These are phyloP conservation scores for Fraxinus nigra DNA, from an alignment of 305 asterid species.

Conservation along the genomic window DNA sequence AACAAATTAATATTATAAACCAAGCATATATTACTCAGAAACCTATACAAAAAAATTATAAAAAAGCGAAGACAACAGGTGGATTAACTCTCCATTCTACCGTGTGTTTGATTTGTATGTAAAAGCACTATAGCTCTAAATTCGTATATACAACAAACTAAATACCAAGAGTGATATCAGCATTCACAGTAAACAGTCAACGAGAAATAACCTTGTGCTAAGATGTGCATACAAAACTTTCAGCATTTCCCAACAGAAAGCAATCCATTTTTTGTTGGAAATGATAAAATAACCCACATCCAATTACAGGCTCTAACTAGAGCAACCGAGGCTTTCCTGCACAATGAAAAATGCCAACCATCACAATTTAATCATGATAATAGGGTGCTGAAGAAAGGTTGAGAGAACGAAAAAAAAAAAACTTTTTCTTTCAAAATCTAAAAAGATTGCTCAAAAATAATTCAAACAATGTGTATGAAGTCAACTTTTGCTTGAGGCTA, in stretches of 20 bases:
- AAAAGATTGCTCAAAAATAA: neutral
- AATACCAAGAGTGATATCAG: neutral
- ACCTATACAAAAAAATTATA: neutral
- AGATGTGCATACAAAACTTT: neutral
- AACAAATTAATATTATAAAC: neutral
- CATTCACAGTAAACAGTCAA: neutral
- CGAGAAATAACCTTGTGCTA: constrained; percentile 3
- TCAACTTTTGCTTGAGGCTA: neutral
- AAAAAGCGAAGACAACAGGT: neutral
- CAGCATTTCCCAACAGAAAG: constrained; percentile 12
- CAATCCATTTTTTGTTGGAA: neutral
- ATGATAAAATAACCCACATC: neutral
- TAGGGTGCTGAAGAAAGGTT: neutral
- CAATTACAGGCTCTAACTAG: constrained; percentile 21
- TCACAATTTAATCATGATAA: constrained; percentile 1
- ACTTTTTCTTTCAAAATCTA: neutral
- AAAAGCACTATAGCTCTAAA: neutral
- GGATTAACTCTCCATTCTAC: neutral
- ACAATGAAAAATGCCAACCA: neutral
- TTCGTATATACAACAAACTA: neutral
- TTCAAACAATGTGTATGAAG: neutral
- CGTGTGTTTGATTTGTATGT: neutral
- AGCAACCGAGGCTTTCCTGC: constrained; percentile 46
- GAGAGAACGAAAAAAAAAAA: neutral
- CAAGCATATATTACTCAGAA: neutral